phyloP scores from a whole-genome alignment of 192 early-diverging fungal genomes.

The Rhizophagus sp. region DNA sequence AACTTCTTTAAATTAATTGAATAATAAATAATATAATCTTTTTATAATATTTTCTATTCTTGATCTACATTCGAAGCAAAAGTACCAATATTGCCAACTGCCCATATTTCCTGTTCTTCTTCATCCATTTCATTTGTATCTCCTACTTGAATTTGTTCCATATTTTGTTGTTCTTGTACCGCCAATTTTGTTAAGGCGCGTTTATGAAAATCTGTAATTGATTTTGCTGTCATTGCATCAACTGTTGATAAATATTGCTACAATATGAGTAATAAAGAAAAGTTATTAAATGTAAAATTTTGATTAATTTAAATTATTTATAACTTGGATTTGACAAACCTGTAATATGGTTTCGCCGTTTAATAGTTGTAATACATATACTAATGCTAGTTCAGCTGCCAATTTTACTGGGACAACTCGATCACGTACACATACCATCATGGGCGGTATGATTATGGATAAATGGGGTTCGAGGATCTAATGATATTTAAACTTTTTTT shows the following conservation, averaged over 20 bases:
- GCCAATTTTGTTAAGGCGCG: conserved; percentile 54
- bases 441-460: conserved; percentile 55
- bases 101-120: conserved; percentile 26
- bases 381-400: conserved; percentile 78
- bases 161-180: conserved; percentile 37
- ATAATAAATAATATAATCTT: too few relatives aligned
- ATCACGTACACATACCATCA: conserved; percentile 76
- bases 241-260: conserved; percentile 46
- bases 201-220: conserved; percentile 60
- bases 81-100: conserved; percentile 6
- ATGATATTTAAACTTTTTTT: neutral
- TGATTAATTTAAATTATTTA: neutral
- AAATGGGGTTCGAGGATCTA: conserved; percentile 55
- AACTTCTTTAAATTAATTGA: too few relatives aligned
- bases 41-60: neutral
- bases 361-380: conserved; percentile 69
- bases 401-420: conserved; percentile 82
- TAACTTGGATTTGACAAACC: conserved; percentile 7
- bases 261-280: neutral
- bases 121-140: conserved; percentile 40
- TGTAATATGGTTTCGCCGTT: conserved; percentile 48
- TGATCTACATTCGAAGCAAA: neutral
- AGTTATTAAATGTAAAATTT: neutral
- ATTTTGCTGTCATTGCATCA: conserved; percentile 47
- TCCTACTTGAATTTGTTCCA: conserved; percentile 40